Conservation (phyloP, 352 stramenopile species). For the Globisporangium echinulatum region DNA sequence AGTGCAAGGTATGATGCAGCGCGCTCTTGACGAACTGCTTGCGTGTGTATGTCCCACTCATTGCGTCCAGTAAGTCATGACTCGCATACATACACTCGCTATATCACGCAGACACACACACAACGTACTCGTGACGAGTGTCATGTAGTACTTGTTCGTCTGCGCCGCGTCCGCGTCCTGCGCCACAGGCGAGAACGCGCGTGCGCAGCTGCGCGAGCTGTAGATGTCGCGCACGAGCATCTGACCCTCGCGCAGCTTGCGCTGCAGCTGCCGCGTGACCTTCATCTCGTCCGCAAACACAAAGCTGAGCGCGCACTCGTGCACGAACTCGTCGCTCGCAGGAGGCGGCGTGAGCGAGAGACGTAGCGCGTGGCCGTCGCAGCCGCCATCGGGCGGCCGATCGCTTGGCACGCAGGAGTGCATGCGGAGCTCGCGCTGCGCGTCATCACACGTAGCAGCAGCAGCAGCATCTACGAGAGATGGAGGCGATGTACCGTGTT, state of each 20-base stretch:
- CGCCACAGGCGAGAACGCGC: slow-evolving; percentile 31
- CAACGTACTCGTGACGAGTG: slow-evolving; percentile 37
- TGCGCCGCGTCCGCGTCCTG: slow-evolving; percentile 16
- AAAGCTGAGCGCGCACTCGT: slow-evolving; percentile 39
- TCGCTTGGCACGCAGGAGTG: slow-evolving; percentile 15
- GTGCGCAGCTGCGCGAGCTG: slow-evolving; percentile 48
- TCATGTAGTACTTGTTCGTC: slow-evolving; percentile 32
- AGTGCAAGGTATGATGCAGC: no score
- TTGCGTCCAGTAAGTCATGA: no score
- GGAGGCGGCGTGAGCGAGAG: slow-evolving; percentile 23
- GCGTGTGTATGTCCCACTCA: no score
- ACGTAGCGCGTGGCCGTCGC: slow-evolving; percentile 14
- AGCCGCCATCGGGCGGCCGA: slow-evolving; percentile 3
- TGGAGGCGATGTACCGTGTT: neutral
- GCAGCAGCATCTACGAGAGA: neutral
- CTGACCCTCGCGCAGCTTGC: slow-evolving; percentile 22
- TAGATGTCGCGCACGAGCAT: slow-evolving; percentile 45
- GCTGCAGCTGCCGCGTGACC: slow-evolving; percentile 43
- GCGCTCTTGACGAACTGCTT: no score
- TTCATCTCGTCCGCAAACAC: slow-evolving; percentile 62
- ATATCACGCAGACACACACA: no score
- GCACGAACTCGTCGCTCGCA: slow-evolving; percentile 29
- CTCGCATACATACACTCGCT: no score
- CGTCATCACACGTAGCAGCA: neutral
- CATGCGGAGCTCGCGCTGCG: slow-evolving; percentile 23